A percentile compares a stretch with the other conserved stretches of the same genome.
Conservation (phyloP, 1,284 basidiomycete genomes). For the Golubevia pallescens region DNA sequence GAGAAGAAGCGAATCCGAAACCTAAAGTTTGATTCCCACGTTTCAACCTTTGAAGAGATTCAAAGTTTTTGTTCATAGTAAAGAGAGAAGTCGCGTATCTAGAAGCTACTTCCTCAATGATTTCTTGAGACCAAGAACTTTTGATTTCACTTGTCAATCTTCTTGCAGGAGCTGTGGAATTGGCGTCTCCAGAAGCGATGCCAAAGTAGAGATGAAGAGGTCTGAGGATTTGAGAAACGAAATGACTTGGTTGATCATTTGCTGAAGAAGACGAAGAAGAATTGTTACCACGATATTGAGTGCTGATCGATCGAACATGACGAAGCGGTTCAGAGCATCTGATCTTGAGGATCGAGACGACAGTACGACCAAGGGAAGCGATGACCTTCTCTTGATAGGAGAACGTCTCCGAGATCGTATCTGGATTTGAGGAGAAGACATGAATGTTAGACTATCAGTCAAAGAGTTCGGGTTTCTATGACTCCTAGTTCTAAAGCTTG, state of each 20-base stretch:
- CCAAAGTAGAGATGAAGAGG: slow-evolving; percentile 69
- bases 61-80: slow-evolving; percentile 53
- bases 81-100: slow-evolving; percentile 33
- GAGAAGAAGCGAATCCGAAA: not conserved
- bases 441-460: too few relatives aligned
- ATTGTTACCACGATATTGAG: slow-evolving; percentile 80
- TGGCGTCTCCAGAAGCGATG: slow-evolving; percentile 1
- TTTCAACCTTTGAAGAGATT: slow-evolving; percentile 48
- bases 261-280: slow-evolving; percentile 8
- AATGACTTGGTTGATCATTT: slow-evolving; percentile 75
- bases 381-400: slow-evolving; percentile 53
- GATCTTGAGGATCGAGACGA: slow-evolving; percentile 75
- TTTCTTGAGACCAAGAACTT: slow-evolving; percentile 13
- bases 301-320: slow-evolving; percentile 84
- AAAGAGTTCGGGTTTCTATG: too few relatives aligned
- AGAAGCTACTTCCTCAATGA: slow-evolving; percentile 19
- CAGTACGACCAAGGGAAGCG: slow-evolving; percentile 68
- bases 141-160: slow-evolving; percentile 18
- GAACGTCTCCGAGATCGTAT: too few relatives aligned
- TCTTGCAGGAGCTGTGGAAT: slow-evolving; percentile 5
- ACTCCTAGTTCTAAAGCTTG: too few relatives aligned
- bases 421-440: slow-evolving; percentile 63
- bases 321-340: slow-evolving; percentile 84
- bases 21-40: slow-evolving; percentile 13
- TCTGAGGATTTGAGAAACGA: slow-evolving; percentile 78